Evolutionary conservation across 2,329 filamentous ascomycete species (phyloP).

Genomic region (Arthrinium puccinioides): DNA sequence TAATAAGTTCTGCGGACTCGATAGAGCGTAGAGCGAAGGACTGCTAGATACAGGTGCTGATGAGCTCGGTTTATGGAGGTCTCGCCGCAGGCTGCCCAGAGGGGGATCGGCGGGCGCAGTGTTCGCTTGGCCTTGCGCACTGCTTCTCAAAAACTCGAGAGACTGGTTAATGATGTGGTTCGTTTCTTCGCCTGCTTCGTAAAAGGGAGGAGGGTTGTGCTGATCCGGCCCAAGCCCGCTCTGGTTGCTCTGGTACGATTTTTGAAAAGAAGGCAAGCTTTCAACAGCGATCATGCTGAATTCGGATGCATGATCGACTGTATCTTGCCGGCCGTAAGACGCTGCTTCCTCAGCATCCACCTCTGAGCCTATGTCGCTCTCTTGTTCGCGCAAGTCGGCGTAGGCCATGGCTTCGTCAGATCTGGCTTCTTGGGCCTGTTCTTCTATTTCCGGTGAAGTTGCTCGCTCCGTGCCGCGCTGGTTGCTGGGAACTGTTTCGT

Average conservation of each 20-base stretch:
- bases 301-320: constrained; percentile 37
- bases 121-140: constrained; percentile 19
- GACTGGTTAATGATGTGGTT: constrained; percentile 50
- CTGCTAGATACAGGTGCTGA: constrained; percentile 6
- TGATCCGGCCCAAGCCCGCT: constrained; percentile 22
- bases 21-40: constrained; percentile 18
- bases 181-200: constrained; percentile 48
- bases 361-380: constrained; percentile 20
- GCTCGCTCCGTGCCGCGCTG: too few relatives aligned
- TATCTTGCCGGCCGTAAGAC: constrained; percentile 26
- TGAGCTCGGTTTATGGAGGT: not conserved
- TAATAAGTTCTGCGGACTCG: constrained; percentile 10
- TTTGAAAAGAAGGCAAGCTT: constrained; percentile 38
- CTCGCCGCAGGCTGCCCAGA: too few relatives aligned
- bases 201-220: constrained; percentile 13
- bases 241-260: constrained; percentile 33
- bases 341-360: constrained; percentile 9
- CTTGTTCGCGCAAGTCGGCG: constrained; percentile 15
- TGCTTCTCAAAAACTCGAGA: constrained; percentile 40
- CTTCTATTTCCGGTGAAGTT: too few relatives aligned
- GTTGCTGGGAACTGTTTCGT: too few relatives aligned
- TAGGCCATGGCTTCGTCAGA: constrained; percentile 13
- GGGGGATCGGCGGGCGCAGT: too few relatives aligned
- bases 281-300: constrained; percentile 55
- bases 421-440: constrained; percentile 5